Evolutionary conservation across 306 rosid genomes (phyloP).

Genomic region (Delonix regia): DNA sequence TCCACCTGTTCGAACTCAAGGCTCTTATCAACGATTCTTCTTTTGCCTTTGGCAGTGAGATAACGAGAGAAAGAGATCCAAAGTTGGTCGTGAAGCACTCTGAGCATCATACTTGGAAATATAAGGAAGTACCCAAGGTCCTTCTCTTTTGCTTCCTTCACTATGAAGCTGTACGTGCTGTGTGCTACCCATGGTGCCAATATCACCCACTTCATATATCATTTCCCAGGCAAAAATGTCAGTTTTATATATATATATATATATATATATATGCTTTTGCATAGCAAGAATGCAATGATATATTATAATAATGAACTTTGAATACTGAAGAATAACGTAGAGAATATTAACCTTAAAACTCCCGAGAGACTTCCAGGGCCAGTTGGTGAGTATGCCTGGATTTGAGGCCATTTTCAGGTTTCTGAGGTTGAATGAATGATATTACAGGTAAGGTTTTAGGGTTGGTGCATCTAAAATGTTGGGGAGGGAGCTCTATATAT

Average conservation of each 20-base stretch:
- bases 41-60: constrained; percentile 54
- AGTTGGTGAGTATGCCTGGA: constrained; percentile 19
- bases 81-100: constrained; percentile 63
- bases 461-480: too few species aligned
- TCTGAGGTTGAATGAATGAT: neutral
- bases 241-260: neutral
- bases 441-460: too few species aligned
- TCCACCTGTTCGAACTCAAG: constrained; percentile 76
- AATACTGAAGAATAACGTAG: neutral
- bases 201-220: constrained; percentile 63
- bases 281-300: neutral
- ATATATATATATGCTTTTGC: neutral
- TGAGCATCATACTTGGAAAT: constrained; percentile 51
- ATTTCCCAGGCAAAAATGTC: neutral
- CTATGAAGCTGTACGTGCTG: constrained; percentile 44
- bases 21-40: constrained; percentile 52
- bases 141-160: constrained; percentile 32
- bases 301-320: neutral
- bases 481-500: too few species aligned
- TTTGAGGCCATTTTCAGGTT: neutral
- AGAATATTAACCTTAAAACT: constrained; percentile 18
- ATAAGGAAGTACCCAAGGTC: constrained; percentile 51
- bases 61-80: constrained; percentile 70
- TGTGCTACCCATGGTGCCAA: constrained; percentile 61
- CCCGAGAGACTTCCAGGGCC: constrained; percentile 27